phyloP scores from a whole-genome alignment of 805 yeast species.

The Monosporozyma aquatica region DNA sequence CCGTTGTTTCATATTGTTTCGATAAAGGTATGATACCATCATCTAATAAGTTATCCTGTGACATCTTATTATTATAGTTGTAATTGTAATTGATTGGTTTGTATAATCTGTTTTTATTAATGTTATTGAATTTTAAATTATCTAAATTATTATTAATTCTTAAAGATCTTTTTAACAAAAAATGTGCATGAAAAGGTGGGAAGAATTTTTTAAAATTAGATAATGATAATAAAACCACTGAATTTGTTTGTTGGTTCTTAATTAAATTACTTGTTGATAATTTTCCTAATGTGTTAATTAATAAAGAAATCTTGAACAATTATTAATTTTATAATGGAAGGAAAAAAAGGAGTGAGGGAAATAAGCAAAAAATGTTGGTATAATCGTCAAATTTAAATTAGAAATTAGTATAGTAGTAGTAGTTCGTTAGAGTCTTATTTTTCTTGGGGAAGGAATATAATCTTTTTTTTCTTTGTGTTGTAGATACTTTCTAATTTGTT shows the following conservation, averaged over 20 bases:
- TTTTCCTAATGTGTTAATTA: not conserved
- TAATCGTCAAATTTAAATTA: too few relatives aligned
- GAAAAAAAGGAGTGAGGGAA: too few relatives aligned
- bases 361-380: too few relatives aligned
- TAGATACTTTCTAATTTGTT: too few relatives aligned
- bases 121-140: not conserved
- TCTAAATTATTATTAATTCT: not conserved
- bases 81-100: not conserved
- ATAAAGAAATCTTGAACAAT: not conserved
- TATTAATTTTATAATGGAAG: too few relatives aligned
- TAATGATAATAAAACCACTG: not conserved
- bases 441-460: not conserved
- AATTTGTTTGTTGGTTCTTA: not conserved
- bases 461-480: not conserved
- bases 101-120: not conserved
- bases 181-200: not conserved
- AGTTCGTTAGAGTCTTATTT: too few relatives aligned
- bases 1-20: conserved; percentile 24
- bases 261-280: not conserved
- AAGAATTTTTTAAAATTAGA: not conserved
- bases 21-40: conserved; percentile 22
- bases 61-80: conserved; percentile 29
- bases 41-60: conserved; percentile 35
- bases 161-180: not conserved
- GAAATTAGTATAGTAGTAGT: not conserved